These are phyloP conservation scores for Crithidia acanthocephali DNA, from an alignment of 208 protist genomes.

Conservation along the genomic window DNA sequence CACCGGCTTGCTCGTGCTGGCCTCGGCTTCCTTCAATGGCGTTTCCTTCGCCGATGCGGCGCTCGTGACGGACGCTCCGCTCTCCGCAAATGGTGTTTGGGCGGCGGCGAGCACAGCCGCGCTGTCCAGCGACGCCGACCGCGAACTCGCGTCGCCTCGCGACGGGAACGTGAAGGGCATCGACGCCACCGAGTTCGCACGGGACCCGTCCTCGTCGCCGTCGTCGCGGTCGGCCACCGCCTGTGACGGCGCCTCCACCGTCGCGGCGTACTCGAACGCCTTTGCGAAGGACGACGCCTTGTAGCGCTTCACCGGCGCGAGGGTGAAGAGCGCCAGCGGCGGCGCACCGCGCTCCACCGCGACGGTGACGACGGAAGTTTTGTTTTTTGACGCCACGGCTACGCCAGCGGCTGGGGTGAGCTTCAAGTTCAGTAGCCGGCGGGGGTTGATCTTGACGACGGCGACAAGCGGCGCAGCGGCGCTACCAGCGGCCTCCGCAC, in stretches of 20 bases:
- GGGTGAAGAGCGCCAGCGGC: constrained; percentile 13
- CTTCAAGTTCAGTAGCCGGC: constrained; percentile 24
- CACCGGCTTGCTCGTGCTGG: background rate
- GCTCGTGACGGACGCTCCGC: background rate
- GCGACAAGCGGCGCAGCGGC: constrained; percentile 1
- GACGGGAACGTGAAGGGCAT: constrained; percentile 20
- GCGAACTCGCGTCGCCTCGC: background rate
- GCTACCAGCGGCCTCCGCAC: background rate
- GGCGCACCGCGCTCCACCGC: constrained; percentile 10
- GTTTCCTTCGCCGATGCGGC: too few relatives aligned
- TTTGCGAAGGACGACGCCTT: constrained; percentile 21
- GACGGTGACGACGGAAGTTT: background rate
- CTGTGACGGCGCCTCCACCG: background rate
- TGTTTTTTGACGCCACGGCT: constrained; percentile 3
- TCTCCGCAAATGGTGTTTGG: background rate
- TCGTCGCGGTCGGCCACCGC: too few relatives aligned
- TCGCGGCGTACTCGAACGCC: constrained; percentile 24
- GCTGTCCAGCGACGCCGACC: constrained; percentile 30
- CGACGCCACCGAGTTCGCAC: constrained; percentile 8
- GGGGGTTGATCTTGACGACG: constrained; percentile 17
- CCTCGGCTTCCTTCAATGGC: background rate
- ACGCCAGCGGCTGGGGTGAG: background rate
- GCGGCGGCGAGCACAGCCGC: background rate
- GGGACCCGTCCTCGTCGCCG: background rate
- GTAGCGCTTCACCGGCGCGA: constrained; percentile 19